A percentile compares a stretch with the other conserved stretches of the same genome.
Conservation (phyloP, 2,329 filamentous ascomycete species). For the Alternaria triticimaculans region DNA sequence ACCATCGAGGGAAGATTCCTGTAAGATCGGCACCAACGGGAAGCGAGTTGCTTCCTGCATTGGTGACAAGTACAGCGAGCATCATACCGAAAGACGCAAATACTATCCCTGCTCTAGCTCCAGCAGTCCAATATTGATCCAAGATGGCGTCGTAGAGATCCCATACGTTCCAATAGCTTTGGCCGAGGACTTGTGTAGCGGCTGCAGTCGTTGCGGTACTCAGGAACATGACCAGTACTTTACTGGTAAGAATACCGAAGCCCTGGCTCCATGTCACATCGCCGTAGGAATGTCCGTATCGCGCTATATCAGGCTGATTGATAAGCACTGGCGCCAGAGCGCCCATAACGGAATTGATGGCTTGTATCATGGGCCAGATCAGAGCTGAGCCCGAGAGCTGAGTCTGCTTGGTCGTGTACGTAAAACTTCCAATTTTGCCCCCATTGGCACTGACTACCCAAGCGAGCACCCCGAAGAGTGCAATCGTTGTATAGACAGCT, state of each 20-base stretch:
- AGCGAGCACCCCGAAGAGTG: conserved; percentile 24
- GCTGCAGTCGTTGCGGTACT: conserved; percentile 24
- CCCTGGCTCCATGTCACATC: conserved; percentile 27
- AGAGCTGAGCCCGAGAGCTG: conserved; percentile 23
- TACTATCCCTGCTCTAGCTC: conserved; percentile 33
- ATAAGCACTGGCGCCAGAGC: conserved; percentile 27
- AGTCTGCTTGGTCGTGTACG: conserved; percentile 25
- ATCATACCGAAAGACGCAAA: conserved; percentile 35
- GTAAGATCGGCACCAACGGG: conserved; percentile 34
- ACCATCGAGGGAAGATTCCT: conserved; percentile 30
- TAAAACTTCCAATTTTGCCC: conserved; percentile 25
- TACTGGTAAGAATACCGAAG: conserved; percentile 27
- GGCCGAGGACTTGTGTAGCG: conserved; percentile 25
- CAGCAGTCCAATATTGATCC: conserved; percentile 27
- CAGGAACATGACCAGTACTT: conserved; percentile 29
- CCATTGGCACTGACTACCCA: conserved; percentile 31
- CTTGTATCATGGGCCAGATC: conserved; percentile 28
- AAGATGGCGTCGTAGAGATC: conserved; percentile 25
- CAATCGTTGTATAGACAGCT: conserved; percentile 21
- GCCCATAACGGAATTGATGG: conserved; percentile 30
- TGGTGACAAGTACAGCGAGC: conserved; percentile 33
- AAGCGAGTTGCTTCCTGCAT: conserved; percentile 37
- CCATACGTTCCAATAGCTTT: conserved; percentile 34
- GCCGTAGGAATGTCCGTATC: conserved; percentile 26
- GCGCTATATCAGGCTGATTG: conserved; percentile 30